Percentiles rank a stretch among this genome's conserved stretches.
These are phyloP conservation scores for Corymbia calophylla DNA, from an alignment of 441 rosid genomes.

Conservation along the genomic window DNA sequence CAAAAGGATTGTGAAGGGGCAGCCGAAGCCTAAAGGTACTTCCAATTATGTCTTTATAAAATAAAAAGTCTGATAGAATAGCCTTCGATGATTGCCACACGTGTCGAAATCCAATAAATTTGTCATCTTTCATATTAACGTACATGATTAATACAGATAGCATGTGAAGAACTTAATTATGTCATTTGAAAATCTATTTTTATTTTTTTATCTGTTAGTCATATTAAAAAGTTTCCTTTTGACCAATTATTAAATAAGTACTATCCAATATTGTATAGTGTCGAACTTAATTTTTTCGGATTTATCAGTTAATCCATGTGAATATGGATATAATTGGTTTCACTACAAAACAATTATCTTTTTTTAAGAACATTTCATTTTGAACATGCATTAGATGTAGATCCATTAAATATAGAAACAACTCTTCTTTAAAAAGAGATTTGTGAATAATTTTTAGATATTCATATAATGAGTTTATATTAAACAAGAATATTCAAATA, in stretches of 20 bases:
- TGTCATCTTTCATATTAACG: neutral
- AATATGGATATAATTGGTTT: neutral
- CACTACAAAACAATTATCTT: neutral
- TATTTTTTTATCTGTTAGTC: neutral
- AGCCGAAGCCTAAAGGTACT: neutral
- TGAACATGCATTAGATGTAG: neutral
- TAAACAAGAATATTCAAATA: neutral
- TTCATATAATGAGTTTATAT: neutral
- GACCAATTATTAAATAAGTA: neutral
- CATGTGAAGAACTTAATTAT: neutral
- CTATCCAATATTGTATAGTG: neutral
- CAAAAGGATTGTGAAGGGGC: neutral
- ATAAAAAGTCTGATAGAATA: neutral
- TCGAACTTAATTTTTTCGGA: neutral
- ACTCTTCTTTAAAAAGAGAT: neutral
- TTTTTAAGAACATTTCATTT: neutral
- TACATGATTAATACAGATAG: neutral
- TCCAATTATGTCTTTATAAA: neutral
- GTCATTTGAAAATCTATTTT: neutral
- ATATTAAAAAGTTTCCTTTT: neutral
- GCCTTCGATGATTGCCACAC: neutral
- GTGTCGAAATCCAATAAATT: neutral
- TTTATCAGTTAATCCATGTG: neutral
- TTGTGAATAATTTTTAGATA: neutral
- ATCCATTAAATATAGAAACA: neutral